phyloP scores from a whole-genome alignment of 225 moss, liverwort and hornwort species.

The Sphagnum contortum region DNA sequence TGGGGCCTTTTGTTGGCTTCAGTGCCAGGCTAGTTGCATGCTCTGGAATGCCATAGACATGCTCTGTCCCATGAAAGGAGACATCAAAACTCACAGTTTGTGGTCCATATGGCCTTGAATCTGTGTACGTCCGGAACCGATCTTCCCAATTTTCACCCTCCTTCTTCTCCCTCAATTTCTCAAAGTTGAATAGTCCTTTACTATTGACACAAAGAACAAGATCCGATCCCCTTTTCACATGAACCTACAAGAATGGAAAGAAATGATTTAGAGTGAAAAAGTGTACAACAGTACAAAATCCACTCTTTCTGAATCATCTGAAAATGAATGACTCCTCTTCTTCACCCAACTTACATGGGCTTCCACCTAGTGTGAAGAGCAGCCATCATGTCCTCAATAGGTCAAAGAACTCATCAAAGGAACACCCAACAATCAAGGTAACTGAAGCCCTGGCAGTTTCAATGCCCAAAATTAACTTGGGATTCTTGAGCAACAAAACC shows the following conservation, averaged over 20 bases:
- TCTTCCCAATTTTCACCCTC: slow-evolving; percentile 87
- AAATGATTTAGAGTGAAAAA: background rate
- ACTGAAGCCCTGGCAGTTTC: background rate
- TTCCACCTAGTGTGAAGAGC: background rate
- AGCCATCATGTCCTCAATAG: background rate
- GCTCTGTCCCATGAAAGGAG: slow-evolving; percentile 68
- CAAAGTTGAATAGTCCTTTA: slow-evolving; percentile 76
- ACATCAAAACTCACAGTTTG: slow-evolving; percentile 88
- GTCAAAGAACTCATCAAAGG: background rate
- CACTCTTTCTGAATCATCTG: slow-evolving; percentile 3
- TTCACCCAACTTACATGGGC: background rate
- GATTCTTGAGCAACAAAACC: background rate
- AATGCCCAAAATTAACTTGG: background rate
- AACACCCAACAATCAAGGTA: too few relatives aligned
- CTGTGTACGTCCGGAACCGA: slow-evolving; percentile 58
- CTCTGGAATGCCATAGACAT: slow-evolving; percentile 95
- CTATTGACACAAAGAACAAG: slow-evolving; percentile 72
- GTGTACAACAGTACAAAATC: background rate
- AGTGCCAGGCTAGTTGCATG: slow-evolving; percentile 77
- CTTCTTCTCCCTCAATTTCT: slow-evolving; percentile 56
- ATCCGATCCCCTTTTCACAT: slow-evolving; percentile 57
- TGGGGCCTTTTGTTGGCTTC: slow-evolving; percentile 70
- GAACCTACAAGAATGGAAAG: slow-evolving; percentile 23
- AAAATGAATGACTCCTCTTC: background rate
- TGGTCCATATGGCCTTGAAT: slow-evolving; percentile 74